These are phyloP conservation scores for Tylopilus vinaceipallidus DNA, from an alignment of 768 basidiomycete species.

Conservation along the genomic window DNA sequence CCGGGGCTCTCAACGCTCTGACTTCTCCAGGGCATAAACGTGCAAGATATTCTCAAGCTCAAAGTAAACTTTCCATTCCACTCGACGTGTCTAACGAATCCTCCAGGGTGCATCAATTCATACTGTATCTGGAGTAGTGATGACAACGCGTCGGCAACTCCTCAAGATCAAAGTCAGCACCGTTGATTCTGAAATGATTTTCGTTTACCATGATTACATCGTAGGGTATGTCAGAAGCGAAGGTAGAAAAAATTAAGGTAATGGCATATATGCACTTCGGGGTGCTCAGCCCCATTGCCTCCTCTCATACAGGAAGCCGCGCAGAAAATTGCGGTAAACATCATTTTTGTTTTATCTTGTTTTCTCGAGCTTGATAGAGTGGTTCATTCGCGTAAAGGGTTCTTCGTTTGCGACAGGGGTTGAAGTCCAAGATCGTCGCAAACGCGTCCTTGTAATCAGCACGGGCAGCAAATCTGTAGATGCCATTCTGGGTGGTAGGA, in stretches of 20 bases:
- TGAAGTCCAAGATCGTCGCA: constrained; percentile 85
- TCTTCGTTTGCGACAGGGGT: constrained; percentile 90
- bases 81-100: background rate
- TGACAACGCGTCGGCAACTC: constrained; percentile 87
- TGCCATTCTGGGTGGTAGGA: constrained; percentile 77
- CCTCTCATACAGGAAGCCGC: constrained; percentile 71
- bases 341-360: background rate
- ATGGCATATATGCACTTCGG: constrained; percentile 16
- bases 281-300: background rate
- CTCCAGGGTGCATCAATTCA: constrained; percentile 73
- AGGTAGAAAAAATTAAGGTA: constrained; percentile 96
- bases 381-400: constrained; percentile 48
- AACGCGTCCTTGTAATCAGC: constrained; percentile 77
- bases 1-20: constrained; percentile 4
- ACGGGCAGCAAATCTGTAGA: constrained; percentile 94
- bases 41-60: constrained; percentile 92
- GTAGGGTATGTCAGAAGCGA: constrained; percentile 94
- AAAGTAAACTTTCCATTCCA: constrained; percentile 49
- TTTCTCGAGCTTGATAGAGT: background rate
- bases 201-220: constrained; percentile 1
- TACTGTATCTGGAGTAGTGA: constrained; percentile 83
- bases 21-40: constrained; percentile 76
- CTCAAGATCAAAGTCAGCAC: constrained; percentile 83
- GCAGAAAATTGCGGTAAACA: constrained; percentile 71
- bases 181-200: background rate